These are phyloP conservation scores for Zymoseptoria tritici DNA, from an alignment of 2,329 filamentous ascomycete species.

Conservation along the genomic window DNA sequence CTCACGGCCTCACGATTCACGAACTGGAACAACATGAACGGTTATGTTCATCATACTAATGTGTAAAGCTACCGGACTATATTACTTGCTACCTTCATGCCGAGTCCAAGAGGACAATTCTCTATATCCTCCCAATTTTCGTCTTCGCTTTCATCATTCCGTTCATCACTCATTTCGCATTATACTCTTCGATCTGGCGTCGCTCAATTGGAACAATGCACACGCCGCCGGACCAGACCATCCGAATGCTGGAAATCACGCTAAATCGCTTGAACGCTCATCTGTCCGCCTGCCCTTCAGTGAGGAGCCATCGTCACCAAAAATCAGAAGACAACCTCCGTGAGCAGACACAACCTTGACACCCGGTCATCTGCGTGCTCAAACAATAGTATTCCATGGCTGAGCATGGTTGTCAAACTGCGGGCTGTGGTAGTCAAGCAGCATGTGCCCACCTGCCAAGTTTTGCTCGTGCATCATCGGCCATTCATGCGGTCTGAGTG, in stretches of 20 bases:
- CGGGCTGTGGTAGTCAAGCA: conserved; percentile 6
- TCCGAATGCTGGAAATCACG: not conserved
- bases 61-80: not conserved
- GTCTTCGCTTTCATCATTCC: not conserved
- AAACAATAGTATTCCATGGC: not conserved
- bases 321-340: not conserved
- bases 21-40: no score
- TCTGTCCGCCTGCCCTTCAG: not conserved
- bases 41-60: no score
- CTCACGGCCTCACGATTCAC: no score
- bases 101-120: not conserved
- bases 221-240: not conserved
- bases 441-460: conserved; percentile 8
- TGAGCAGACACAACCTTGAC: not conserved
- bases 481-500: conserved; percentile 5
- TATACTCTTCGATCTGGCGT: not conserved
- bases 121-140: not conserved
- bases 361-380: not conserved
- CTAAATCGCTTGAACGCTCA: not conserved
- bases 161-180: not conserved
- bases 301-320: not conserved
- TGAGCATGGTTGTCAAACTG: conserved; percentile 1
- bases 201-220: not conserved
- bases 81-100: not conserved
- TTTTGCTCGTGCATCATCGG: not conserved